phyloP scores from a whole-genome alignment of 2,329 filamentous ascomycete species.

The Verticillium nubilum region DNA sequence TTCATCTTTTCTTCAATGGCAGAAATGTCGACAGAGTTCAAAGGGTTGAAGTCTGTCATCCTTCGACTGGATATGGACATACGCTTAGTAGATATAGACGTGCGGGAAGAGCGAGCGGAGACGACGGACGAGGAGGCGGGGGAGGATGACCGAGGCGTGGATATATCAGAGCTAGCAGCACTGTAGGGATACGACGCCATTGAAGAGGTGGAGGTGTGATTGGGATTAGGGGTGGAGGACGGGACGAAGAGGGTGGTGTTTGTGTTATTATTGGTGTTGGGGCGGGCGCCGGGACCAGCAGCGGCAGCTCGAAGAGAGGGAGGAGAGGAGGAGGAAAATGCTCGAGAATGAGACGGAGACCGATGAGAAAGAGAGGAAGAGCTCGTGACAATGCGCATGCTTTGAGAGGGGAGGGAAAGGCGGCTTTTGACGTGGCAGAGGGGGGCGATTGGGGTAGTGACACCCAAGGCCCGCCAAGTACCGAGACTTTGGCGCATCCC shows the following conservation, averaged over 20 bases:
- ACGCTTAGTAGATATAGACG: constrained; percentile 46
- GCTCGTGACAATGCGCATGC: not conserved
- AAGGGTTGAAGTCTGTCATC: constrained; percentile 47
- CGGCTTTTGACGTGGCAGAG: not conserved
- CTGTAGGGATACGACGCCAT: constrained; percentile 30
- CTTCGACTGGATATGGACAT: constrained; percentile 45
- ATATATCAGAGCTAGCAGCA: constrained; percentile 43
- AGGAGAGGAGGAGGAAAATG: not conserved
- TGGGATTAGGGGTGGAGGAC: not conserved
- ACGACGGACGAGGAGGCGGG: constrained; percentile 40
- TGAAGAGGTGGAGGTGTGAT: constrained; percentile 2
- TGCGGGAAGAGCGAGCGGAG: constrained; percentile 42
- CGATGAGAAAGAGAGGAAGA: not conserved
- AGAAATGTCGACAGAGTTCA: constrained; percentile 50
- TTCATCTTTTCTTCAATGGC: constrained; percentile 57
- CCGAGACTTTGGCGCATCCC: not conserved
- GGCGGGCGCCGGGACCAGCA: not conserved
- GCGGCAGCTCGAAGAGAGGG: not conserved
- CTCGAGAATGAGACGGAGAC: not conserved
- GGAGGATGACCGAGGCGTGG: constrained; percentile 49
- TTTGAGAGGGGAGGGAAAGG: not conserved
- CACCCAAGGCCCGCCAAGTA: not conserved
- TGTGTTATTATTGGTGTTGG: not conserved
- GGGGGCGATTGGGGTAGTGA: not conserved
- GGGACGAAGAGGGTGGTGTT: not conserved